Evolutionary conservation across 2,329 filamentous ascomycete genomes (phyloP).

Genomic region (Exophiala sideris): DNA sequence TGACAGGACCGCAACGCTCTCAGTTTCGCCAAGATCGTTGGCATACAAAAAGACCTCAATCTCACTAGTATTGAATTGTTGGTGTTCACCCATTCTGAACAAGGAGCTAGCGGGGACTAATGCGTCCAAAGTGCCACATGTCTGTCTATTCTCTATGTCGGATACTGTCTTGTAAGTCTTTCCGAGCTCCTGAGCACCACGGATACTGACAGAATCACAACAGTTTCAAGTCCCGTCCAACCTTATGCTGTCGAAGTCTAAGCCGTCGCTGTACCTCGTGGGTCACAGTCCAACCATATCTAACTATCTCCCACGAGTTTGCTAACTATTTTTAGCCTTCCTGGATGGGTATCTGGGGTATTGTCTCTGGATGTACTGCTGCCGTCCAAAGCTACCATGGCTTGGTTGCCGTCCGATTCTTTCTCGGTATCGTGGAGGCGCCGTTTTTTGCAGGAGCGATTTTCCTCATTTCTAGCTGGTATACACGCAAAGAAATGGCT

Average conservation of each 20-base stretch:
- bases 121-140: not conserved
- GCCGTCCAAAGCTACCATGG: slow-evolving; percentile 13
- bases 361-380: not conserved
- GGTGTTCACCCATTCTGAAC: not conserved
- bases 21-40: not conserved
- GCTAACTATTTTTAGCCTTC: not conserved
- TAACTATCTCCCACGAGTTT: not conserved
- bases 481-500: slow-evolving; percentile 46
- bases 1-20: not conserved
- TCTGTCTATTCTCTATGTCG: not conserved
- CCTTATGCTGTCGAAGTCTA: not conserved
- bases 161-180: not conserved
- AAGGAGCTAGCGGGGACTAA: not conserved
- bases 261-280: not conserved
- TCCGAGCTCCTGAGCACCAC: not conserved
- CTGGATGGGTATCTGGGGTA: not conserved
- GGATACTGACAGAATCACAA: not conserved
- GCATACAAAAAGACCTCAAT: not conserved
- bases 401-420: slow-evolving; percentile 31
- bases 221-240: slow-evolving; percentile 1
- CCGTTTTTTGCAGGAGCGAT: slow-evolving; percentile 36
- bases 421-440: slow-evolving; percentile 34
- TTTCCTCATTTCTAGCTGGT: slow-evolving; percentile 35
- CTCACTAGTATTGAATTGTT: not conserved
- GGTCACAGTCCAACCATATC: not conserved